Percentiles rank a stretch among this genome's conserved stretches.
phyloP scores from a whole-genome alignment of 768 basidiomycete genomes.

The Plicaturopsis crispa region DNA sequence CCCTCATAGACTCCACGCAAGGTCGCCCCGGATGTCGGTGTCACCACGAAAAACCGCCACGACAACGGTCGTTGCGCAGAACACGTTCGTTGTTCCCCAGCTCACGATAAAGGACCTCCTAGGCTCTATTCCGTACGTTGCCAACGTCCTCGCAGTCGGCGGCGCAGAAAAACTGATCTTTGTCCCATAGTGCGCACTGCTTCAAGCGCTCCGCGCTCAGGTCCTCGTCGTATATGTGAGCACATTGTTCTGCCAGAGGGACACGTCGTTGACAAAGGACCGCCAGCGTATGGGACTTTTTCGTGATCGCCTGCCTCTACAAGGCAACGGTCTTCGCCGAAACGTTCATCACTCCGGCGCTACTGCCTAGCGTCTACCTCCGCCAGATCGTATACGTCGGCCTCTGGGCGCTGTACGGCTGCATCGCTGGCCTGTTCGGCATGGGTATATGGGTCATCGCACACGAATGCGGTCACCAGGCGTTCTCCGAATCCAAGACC shows the following conservation, averaged over 20 bases:
- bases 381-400: no score
- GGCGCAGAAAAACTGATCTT: slow-evolving; percentile 5
- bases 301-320: slow-evolving; percentile 62
- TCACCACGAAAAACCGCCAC: background rate
- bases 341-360: slow-evolving; percentile 48
- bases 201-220: slow-evolving; percentile 81
- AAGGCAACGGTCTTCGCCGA: slow-evolving; percentile 62
- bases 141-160: slow-evolving; percentile 3
- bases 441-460: slow-evolving; percentile 94
- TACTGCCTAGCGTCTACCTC: slow-evolving; percentile 57
- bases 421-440: slow-evolving; percentile 76
- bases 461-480: slow-evolving; percentile 95
- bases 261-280: no score
- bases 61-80: slow-evolving; percentile 41
- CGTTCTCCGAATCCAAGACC: slow-evolving; percentile 86
- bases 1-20: no score
- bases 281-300: slow-evolving; percentile 63
- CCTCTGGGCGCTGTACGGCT: slow-evolving; percentile 76
- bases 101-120: slow-evolving; percentile 84
- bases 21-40: no score
- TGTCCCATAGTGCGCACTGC: slow-evolving; percentile 61
- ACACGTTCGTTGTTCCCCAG: slow-evolving; percentile 66
- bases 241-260: background rate
- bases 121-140: slow-evolving; percentile 72
- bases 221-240: slow-evolving; percentile 75